Conservation (phyloP, 2,329 filamentous ascomycete genomes). For the Pseudocercospora fuligena region DNA sequence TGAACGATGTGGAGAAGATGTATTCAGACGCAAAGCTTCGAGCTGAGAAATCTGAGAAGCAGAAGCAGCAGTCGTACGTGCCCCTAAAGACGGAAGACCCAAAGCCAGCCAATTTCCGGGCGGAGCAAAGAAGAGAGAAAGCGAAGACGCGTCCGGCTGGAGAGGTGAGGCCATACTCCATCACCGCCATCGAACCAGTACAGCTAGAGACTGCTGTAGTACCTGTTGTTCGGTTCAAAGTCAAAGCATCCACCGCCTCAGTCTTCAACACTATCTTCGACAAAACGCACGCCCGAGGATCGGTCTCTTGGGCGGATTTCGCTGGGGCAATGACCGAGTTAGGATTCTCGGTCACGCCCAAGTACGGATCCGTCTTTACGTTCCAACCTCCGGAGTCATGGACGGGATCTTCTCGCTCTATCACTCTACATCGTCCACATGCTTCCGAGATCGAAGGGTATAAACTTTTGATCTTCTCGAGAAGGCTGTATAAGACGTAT, state of each 20-base stretch:
- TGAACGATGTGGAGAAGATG: conserved; percentile 21
- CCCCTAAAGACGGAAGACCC: conserved; percentile 12
- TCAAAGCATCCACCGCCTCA: conserved; percentile 24
- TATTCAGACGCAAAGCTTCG: conserved; percentile 19
- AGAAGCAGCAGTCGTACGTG: conserved; percentile 19
- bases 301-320: conserved; percentile 24
- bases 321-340: conserved; percentile 25
- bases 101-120: conserved; percentile 12
- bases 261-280: conserved; percentile 24
- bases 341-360: conserved; percentile 26
- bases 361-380: conserved; percentile 22
- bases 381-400: conserved; percentile 23
- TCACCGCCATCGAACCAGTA: conserved; percentile 15
- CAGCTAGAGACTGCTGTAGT: conserved; percentile 10
- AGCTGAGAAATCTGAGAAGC: conserved; percentile 15
- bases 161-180: conserved; percentile 16
- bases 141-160: conserved; percentile 21
- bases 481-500: conserved; percentile 19
- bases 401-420: conserved; percentile 10
- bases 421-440: conserved; percentile 28
- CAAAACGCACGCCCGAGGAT: conserved; percentile 22
- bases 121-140: conserved; percentile 24
- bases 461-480: conserved; percentile 18
- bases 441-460: conserved; percentile 27
- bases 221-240: conserved; percentile 19